These are phyloP conservation scores for Angomonas deanei DNA, from an alignment of 208 protist species.

Conservation along the genomic window DNA sequence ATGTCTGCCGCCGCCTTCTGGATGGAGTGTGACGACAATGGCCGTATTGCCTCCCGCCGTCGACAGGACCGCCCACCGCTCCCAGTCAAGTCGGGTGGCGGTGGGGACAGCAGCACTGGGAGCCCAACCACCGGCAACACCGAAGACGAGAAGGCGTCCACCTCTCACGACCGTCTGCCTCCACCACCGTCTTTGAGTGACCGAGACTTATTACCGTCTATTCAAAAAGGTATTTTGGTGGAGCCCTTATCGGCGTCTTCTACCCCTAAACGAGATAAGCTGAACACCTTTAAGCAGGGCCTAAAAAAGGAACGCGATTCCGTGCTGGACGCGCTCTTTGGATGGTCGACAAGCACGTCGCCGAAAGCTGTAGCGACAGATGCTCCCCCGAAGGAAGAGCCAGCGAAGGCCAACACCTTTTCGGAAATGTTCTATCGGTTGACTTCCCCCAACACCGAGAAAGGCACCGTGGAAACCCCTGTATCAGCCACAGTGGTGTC, in stretches of 20 bases:
- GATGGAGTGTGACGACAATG: slow-evolving; percentile 38
- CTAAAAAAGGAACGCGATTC: not conserved
- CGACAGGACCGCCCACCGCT: not conserved
- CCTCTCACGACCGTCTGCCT: too few relatives aligned
- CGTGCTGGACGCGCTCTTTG: slow-evolving; percentile 9
- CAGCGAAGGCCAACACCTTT: not conserved
- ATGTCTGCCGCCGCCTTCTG: slow-evolving; percentile 60
- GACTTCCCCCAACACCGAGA: too few relatives aligned
- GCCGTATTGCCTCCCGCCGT: slow-evolving; percentile 10
- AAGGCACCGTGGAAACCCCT: too few relatives aligned
- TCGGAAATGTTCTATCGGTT: too few relatives aligned
- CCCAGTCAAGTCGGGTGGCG: not conserved
- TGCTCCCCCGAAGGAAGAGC: not conserved
- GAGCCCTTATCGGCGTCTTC: not conserved
- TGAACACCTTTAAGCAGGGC: not conserved
- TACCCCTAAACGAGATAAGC: not conserved
- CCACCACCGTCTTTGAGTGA: slow-evolving; percentile 17
- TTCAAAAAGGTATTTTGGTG: slow-evolving; percentile 22
- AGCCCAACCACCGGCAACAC: too few relatives aligned
- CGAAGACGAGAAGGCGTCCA: too few relatives aligned
- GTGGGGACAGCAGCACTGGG: not conserved
- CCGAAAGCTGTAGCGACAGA: not conserved
- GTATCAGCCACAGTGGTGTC: too few relatives aligned
- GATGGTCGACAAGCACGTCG: slow-evolving; percentile 1
- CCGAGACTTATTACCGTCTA: slow-evolving; percentile 41